Evolutionary conservation across 305 asterid species (phyloP).

Genomic region (Caryopteris hybrid): DNA sequence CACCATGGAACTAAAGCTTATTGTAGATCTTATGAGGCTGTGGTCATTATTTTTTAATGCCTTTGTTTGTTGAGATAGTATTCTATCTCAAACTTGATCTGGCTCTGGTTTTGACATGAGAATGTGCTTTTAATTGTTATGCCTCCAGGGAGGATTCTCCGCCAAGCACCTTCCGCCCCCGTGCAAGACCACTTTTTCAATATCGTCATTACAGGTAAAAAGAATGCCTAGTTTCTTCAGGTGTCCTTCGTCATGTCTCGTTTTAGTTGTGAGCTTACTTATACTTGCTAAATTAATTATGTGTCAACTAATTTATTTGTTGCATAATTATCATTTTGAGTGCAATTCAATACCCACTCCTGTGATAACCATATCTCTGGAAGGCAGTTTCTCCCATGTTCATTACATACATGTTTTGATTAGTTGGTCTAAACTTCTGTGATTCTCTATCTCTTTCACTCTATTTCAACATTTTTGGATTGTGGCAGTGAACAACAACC

Average conservation of each 20-base stretch:
- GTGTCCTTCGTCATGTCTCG: constrained; percentile 7
- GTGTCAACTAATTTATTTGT: not conserved
- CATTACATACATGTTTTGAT: not conserved
- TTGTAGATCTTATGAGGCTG: constrained; percentile 1
- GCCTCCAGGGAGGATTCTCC: constrained; percentile 87
- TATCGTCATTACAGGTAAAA: constrained; percentile 98
- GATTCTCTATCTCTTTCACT: constrained; percentile 18
- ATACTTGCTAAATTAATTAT: not conserved
- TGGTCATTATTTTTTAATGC: constrained; percentile 3
- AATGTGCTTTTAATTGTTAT: constrained; percentile 15
- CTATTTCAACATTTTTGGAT: constrained; percentile 28
- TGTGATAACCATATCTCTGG: not conserved
- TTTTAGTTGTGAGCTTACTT: constrained; percentile 14
- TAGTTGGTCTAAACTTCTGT: constrained; percentile 16
- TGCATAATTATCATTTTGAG: constrained; percentile 1
- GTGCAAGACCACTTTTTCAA: constrained; percentile 88
- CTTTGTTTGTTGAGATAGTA: constrained; percentile 7
- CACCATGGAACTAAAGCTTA: constrained; percentile 13
- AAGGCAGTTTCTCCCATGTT: not conserved
- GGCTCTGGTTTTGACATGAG: constrained; percentile 18
- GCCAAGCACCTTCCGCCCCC: constrained; percentile 82
- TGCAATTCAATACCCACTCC: not conserved
- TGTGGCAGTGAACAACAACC: constrained; percentile 93
- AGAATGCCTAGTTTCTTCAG: constrained; percentile 18
- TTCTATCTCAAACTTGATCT: constrained; percentile 18